Evolutionary conservation across 441 rosid species (phyloP), one percentile per base, ranked within the genome.

Genomic region (Codiaeum variegatum): DNA sequence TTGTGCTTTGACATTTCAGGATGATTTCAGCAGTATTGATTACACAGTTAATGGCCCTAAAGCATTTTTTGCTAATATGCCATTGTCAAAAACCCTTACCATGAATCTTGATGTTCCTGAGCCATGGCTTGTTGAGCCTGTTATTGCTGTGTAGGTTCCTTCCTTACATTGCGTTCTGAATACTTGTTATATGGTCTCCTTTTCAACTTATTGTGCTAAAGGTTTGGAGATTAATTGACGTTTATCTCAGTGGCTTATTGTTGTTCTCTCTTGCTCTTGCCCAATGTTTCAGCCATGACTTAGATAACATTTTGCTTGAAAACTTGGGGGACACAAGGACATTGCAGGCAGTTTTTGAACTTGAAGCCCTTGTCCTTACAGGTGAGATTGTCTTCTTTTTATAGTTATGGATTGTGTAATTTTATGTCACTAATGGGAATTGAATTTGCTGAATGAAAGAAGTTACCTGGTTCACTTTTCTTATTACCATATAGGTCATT

Each of bases 91-190:
- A 82, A 96, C 98, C 49, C 99, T 96, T 77, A 96, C 99, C 78
- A 93, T 96, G 99, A 96, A 96, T 85, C 96, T 96, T 75, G 99
- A 96, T 79, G 99, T 96, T 80, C 99, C 98, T 51, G 99, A 96
- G 78, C 97, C 99, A 42, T 96, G 99, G 99, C 98, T 96, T 82
- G 90, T 91, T 73, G 98, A 96, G 85, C 97, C 98, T 74, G 88
- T 93, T 67, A 73, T 96, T 83, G 97, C 99, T 76, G 86, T 96
- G 99, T 96, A 96, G 81, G 92, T 65, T 83, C 69, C 83, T 75
- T 56, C 56, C 69, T 73, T 47, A n/a, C 18, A 38, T 75, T 69
- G 63, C 75, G 58, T 73, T 52, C 40, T 73, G 62, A 54, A 66
- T 73, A 7, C 6, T 42, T 69, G 26, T 67, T 31, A 21, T 42